Evolutionary conservation across 257 asterid genomes (phyloP).

Genomic region (Fraxinus pennsylvanica): DNA sequence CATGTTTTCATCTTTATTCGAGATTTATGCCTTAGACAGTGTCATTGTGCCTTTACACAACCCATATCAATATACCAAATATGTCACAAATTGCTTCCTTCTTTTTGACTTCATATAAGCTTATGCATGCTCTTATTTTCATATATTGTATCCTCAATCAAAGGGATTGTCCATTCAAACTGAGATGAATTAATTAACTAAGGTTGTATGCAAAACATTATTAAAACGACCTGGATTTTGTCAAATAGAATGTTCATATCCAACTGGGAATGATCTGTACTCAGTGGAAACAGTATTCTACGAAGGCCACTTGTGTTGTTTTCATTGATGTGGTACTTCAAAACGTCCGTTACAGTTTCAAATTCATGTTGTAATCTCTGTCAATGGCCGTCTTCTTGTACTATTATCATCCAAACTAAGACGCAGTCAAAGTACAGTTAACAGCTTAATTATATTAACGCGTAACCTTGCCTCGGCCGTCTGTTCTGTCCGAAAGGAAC

Average conservation of each 20-base stretch:
- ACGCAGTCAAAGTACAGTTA: conserved; percentile 23
- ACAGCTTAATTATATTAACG: conserved; percentile 14
- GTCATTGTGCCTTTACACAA: no score
- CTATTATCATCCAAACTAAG: conserved; percentile 23
- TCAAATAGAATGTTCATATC: not conserved
- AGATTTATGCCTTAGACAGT: no score
- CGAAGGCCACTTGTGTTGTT: conserved; percentile 26
- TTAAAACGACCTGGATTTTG: not conserved
- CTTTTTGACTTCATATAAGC: not conserved
- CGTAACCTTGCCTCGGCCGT: conserved; percentile 30
- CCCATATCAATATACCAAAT: no score
- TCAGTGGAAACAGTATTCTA: not conserved
- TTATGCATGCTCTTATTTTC: not conserved
- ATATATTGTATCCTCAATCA: not conserved
- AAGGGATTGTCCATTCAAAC: not conserved
- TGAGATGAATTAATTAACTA: not conserved
- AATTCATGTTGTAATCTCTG: not conserved
- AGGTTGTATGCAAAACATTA: not conserved
- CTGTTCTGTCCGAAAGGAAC: conserved; percentile 9
- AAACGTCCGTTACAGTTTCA: not conserved
- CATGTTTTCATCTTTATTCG: no score
- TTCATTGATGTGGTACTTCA: conserved; percentile 15
- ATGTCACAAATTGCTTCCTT: not conserved
- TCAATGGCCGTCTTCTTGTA: conserved; percentile 12
- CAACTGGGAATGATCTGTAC: not conserved